Evolutionary conservation across 202 grass and related monocot species (phyloP), one percentile per base, ranked within the genome.

Genomic region (Musa balbisiana): DNA sequence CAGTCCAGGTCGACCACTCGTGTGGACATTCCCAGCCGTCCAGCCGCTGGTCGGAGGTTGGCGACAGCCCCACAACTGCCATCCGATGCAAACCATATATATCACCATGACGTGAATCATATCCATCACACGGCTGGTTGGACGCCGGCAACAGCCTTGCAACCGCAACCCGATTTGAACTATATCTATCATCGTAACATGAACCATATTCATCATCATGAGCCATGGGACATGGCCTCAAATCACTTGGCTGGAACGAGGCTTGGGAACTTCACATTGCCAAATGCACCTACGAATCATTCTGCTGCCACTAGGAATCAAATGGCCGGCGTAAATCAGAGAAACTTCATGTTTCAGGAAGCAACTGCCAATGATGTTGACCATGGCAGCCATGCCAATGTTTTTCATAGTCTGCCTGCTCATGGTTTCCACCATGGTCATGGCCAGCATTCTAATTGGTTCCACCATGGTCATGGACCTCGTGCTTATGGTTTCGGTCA

Each of bases 161-260:
- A 70, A 70, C 27, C 2, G 43, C 72, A 16, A 55, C 72, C 52
- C 55, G 3, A 58, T 2, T 22, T 13, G 10, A 55, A 56, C 53
- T 11, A 11, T 17, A 17, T 29, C 14, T 53, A 56, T 56, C 17
- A 16, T 51, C 22, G 13, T 25, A 3, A 66, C 22, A 20, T 66
- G 11, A 49, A 70, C 10, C 67, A 20, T 70, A 20, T 3, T 49
- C 17, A 10, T 70, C 17, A 51, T 19, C 67, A 22, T 20, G 19
- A 52, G 8, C 19, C 67, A 70, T 51, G 67, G 67, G 19, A 21
- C 67, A 20, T 6, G 17, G 56, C 56, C 8, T 17, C 9, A 11
- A 70, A 70, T 70, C n/a, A 51, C 51, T 70, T 70, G 16, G 67
- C 29, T 22, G 67, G 67, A 16, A 70, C 64, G 27, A 43, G 13